Evolutionary conservation across 148 eudicot species (phyloP).

Genomic region (Fagopyrum tataricum): DNA sequence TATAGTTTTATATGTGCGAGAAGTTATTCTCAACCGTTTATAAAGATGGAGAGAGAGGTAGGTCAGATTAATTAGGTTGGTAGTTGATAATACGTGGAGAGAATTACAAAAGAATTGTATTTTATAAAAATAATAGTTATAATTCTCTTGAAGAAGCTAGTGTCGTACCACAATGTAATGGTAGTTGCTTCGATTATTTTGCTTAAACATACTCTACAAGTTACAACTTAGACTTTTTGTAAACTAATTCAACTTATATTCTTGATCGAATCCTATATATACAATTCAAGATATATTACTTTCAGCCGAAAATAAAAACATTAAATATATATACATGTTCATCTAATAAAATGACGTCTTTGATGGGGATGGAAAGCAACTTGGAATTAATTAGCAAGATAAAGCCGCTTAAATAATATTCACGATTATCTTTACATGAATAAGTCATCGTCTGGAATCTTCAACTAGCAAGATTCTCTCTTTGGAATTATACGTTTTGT

Average conservation of each 20-base stretch:
- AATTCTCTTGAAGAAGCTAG: background rate
- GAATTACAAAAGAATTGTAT: background rate
- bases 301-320: background rate
- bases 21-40: no score
- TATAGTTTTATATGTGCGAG: no score
- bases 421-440: slow-evolving; percentile 1
- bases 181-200: background rate
- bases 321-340: no score
- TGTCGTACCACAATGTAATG: background rate
- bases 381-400: background rate
- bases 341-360: background rate
- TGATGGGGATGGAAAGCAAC: background rate
- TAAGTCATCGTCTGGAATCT: slow-evolving; percentile 3
- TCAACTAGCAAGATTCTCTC: background rate
- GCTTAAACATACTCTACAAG: background rate
- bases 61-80: background rate
- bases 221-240: background rate
- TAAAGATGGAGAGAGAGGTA: no score
- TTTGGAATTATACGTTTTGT: background rate
- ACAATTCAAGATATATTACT: background rate
- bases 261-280: background rate
- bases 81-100: no score
- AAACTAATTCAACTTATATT: background rate
- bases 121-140: background rate
- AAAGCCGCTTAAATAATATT: no score